These are phyloP conservation scores for Seiridium cupressi DNA, from an alignment of 2,329 filamentous ascomycete species.

Conservation along the genomic window DNA sequence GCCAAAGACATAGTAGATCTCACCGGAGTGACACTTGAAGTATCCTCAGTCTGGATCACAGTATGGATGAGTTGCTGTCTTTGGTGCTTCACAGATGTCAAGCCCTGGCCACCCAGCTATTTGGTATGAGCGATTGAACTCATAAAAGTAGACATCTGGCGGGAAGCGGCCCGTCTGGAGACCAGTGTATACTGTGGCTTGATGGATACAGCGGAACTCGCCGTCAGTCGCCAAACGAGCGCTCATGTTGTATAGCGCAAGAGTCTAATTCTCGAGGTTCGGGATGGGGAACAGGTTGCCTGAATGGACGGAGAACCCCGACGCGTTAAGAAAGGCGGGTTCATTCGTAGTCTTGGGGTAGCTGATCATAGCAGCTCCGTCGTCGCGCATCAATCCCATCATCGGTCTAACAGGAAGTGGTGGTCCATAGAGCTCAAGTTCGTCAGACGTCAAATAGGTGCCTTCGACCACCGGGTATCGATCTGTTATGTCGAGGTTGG, in stretches of 20 bases:
- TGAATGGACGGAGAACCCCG: constrained; percentile 28
- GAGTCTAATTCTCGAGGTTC: constrained; percentile 42
- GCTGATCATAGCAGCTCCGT: constrained; percentile 52
- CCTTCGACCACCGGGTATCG: constrained; percentile 59
- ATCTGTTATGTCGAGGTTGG: constrained; percentile 36
- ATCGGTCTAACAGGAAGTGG: constrained; percentile 52
- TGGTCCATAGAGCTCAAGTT: constrained; percentile 43
- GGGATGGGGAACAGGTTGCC: constrained; percentile 49
- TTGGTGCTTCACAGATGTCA: constrained; percentile 44
- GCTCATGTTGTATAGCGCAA: constrained; percentile 55
- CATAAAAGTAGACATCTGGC: constrained; percentile 52
- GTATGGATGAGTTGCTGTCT: constrained; percentile 25
- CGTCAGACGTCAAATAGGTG: constrained; percentile 46
- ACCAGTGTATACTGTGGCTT: constrained; percentile 55
- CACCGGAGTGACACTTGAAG: constrained; percentile 56
- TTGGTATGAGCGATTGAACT: constrained; percentile 56
- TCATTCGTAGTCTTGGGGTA: constrained; percentile 38
- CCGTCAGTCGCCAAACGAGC: constrained; percentile 56
- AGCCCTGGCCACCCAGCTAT: constrained; percentile 52
- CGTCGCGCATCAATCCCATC: constrained; percentile 53
- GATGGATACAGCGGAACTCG: constrained; percentile 58
- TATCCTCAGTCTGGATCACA: constrained; percentile 31
- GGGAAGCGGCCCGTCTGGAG: constrained; percentile 42
- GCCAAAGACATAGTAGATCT: constrained; percentile 53
- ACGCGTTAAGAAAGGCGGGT: constrained; percentile 29